Evolutionary conservation across 108 stramenopile species (phyloP), one percentile per base, ranked within the genome.

Genomic region (Skeletonema menzelii): DNA sequence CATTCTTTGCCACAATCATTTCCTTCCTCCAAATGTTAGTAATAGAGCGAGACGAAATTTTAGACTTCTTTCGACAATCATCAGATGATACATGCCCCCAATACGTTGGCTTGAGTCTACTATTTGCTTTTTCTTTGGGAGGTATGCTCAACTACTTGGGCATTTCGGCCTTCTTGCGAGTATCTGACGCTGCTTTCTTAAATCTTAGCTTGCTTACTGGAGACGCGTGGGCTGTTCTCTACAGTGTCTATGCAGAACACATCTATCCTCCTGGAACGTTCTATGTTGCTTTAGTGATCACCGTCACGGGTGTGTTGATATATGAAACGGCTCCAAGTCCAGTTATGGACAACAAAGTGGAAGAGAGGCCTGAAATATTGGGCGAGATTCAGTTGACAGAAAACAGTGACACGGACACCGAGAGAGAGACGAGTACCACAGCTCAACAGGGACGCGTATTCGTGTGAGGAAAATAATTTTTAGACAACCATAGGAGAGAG

Each of bases 221-320:
- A 8, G 97, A 98, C 78, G 85, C 93, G 27, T 99, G 96, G 89
- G 89, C 94, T 8, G 90, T 98, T 4, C 40, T 88, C 11, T 97
- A 96, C 69, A 85, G 89, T 10, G 91, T 91, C 38, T 56, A 96
- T 19, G 90, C 86, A 8, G 85, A 96, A 61, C 82, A 82, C 19
- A 88, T 93, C 56, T 70, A 85, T 56, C 92, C 97, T 3, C 30
- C 72, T 49, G 76, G 78, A 30, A 82, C 93, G 57, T 99, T 97
- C 78, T 96, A 90, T 40, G 67, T 88, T 4, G 94, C 97, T 0
- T 73, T 99, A 37, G 37, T 64, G 2, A 65, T 98, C 20, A 94
- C 92, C 11, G 67, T 97, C 6, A 69, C 80, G 32, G 98, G 98
- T 47, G 88, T 97, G 8, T 42, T 93, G 31, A 56, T 96, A 11